phyloP scores from a whole-genome alignment of 441 rosid genomes.

The Populus hybrid region DNA sequence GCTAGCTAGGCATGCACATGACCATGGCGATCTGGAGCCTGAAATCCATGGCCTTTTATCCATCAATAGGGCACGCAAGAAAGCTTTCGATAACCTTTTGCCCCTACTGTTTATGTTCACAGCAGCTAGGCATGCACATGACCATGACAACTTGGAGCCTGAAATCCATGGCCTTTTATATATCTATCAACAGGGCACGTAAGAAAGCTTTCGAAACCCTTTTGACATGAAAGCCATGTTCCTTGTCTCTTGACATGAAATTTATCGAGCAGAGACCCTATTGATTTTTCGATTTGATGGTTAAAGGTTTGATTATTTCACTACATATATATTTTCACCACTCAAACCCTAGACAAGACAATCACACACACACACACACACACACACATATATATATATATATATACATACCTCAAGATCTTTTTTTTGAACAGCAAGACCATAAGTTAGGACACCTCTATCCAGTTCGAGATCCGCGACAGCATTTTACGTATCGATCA shows the following conservation, averaged over 20 bases:
- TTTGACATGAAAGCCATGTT: background rate
- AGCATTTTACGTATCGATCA: constrained; percentile 18
- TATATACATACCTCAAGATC: background rate
- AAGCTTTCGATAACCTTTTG: background rate
- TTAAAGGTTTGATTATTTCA: constrained; percentile 14
- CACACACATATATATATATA: no score
- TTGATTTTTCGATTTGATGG: constrained; percentile 29
- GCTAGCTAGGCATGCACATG: no score
- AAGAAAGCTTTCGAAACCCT: background rate
- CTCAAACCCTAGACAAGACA: constrained; percentile 19
- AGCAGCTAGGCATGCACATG: no score
- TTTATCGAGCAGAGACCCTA: background rate
- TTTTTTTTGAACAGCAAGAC: background rate
- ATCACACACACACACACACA: no score
- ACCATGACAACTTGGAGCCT: no score
- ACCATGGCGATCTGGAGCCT: no score
- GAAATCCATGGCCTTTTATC: background rate
- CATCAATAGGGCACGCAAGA: background rate
- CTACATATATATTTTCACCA: constrained; percentile 17
- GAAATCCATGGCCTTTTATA: background rate
- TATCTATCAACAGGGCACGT: background rate
- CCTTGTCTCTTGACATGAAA: background rate
- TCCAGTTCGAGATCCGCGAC: background rate
- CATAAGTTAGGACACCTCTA: background rate
- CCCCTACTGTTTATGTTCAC: no score